Conservation (phyloP, 2,329 filamentous ascomycete genomes). For the Raffaelea deltoideospora region DNA sequence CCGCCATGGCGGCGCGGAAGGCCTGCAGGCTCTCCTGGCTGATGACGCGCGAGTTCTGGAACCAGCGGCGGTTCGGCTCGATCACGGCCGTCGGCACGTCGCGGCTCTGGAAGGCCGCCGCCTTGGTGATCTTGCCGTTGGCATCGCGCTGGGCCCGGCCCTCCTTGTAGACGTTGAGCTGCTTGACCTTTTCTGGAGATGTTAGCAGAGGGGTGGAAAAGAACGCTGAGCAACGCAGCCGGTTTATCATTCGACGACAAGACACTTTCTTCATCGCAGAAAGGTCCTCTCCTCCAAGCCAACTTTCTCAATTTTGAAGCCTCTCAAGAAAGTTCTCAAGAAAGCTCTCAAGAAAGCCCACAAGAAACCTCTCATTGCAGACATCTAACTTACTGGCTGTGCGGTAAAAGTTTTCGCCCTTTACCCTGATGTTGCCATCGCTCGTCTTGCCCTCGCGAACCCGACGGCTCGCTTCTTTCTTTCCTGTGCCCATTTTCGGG, state of each 20-base stretch:
- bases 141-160: constrained; percentile 72
- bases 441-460: constrained; percentile 70
- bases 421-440: constrained; percentile 83
- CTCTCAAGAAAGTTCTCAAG: too few species aligned
- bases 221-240: background rate
- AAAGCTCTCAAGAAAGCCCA: too few species aligned
- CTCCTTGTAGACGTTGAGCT: constrained; percentile 63
- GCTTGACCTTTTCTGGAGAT: constrained; percentile 9
- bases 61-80: constrained; percentile 96
- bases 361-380: too few species aligned
- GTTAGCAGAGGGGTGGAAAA: constrained; percentile 1
- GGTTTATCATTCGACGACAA: background rate
- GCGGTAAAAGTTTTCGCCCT: constrained; percentile 98
- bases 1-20: constrained; percentile 84
- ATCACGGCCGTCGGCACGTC: constrained; percentile 73
- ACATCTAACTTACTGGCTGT: constrained; percentile 7
- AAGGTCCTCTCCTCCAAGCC: too few species aligned
- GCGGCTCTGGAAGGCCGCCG: constrained; percentile 41
- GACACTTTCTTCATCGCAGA: background rate
- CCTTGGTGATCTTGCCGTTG: constrained; percentile 65
- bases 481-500: constrained; percentile 28
- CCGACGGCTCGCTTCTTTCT: constrained; percentile 78
- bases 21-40: constrained; percentile 55
- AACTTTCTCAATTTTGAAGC: too few species aligned
- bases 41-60: constrained; percentile 82